Conservation (phyloP, 345 rosid species). For the Salix suchowensis region DNA sequence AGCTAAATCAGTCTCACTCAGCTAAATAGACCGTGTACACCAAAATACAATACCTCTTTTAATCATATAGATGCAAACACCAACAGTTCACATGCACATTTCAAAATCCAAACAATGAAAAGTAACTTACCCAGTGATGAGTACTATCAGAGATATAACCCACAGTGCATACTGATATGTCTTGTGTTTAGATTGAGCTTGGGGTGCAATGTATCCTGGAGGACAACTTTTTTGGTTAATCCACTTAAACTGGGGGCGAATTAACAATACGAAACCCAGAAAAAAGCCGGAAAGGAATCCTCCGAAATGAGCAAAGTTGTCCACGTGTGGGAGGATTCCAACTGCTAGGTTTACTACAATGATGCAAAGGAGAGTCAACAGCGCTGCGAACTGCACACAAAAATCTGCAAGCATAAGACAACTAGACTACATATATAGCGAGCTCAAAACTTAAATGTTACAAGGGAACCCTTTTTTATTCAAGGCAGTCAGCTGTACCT, state of each 20-base stretch:
- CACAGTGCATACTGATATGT: slow-evolving; percentile 64
- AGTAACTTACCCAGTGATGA: slow-evolving; percentile 61
- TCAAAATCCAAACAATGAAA: neutral
- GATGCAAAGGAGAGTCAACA: slow-evolving; percentile 64
- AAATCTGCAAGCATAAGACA: slow-evolving; percentile 6
- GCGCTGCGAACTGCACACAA: slow-evolving; percentile 49
- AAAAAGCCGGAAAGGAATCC: slow-evolving; percentile 85
- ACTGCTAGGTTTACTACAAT: slow-evolving; percentile 74
- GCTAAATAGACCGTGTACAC: neutral
- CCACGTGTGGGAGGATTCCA: slow-evolving; percentile 94
- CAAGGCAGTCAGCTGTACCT: slow-evolving; percentile 40
- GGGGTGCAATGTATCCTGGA: slow-evolving; percentile 29
- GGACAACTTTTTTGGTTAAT: slow-evolving; percentile 49
- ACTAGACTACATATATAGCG: neutral
- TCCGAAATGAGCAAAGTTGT: slow-evolving; percentile 96
- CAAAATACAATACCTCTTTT: neutral
- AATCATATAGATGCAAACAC: neutral
- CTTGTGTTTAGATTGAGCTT: slow-evolving; percentile 55
- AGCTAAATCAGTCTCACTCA: neutral
- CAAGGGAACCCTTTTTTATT: neutral
- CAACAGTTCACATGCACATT: neutral
- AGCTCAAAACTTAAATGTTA: neutral
- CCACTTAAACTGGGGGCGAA: slow-evolving; percentile 92
- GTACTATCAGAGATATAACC: slow-evolving; percentile 57
- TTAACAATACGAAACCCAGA: slow-evolving; percentile 78